phyloP scores from a whole-genome alignment of 1,284 basidiomycete genomes.

The Ceratobasidium sp. region DNA sequence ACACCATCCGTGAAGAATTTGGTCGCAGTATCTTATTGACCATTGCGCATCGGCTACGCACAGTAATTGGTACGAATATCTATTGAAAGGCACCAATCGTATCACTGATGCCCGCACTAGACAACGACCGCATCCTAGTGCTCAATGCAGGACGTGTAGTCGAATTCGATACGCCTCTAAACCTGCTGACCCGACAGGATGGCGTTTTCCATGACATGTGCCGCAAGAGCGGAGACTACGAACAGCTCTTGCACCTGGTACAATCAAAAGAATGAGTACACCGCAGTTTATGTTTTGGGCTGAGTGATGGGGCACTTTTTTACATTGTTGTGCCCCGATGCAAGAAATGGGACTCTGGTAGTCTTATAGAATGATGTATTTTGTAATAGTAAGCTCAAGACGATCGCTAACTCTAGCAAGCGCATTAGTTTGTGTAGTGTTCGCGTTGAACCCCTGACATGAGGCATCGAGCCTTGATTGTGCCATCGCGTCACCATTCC shows the following conservation, averaged over 20 bases:
- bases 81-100: neutral
- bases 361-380: too few species aligned
- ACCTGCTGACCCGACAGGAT: constrained; percentile 54
- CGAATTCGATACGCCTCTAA: constrained; percentile 55
- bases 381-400: too few species aligned
- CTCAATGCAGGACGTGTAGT: constrained; percentile 47
- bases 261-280: neutral
- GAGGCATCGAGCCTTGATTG: too few species aligned
- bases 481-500: too few species aligned
- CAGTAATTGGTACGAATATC: constrained; percentile 24
- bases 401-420: too few species aligned
- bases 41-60: constrained; percentile 45
- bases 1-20: constrained; percentile 81
- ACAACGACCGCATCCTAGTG: constrained; percentile 60
- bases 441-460: too few species aligned
- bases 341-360: too few species aligned
- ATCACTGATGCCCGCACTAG: constrained; percentile 55
- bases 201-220: constrained; percentile 55
- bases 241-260: constrained; percentile 22
- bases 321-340: too few species aligned
- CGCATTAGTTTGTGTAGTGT: too few species aligned
- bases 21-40: constrained; percentile 80
- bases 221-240: constrained; percentile 56
- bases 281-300: too few species aligned
- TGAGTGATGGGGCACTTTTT: too few species aligned